Conservation (phyloP, 345 rosid genomes). For the Citrus sinensis region DVS_A1.0 CM039165.1:38395501-38396000, state of each 20-base stretch:
- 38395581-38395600: background rate
- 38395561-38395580: background rate
- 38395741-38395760: too few species aligned
- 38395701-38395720: too few species aligned
- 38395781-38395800: too few species aligned
- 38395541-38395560: background rate
- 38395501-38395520: constrained; percentile 2
- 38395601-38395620: background rate
- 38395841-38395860: too few species aligned
- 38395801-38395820: too few species aligned
- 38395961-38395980: background rate
- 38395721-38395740: too few species aligned
- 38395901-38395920: background rate
- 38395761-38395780: too few species aligned
- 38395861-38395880: background rate
- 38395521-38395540: background rate
- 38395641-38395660: background rate
- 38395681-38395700: background rate
- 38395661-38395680: background rate
- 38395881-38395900: background rate
- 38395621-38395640: background rate
- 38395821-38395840: too few species aligned
- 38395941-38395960: background rate
- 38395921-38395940: too few species aligned
- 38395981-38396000: background rate